Evolutionary conservation across 108 stramenopile species (phyloP).

Genomic region (Stephanodiscus minutulus): DNA sequence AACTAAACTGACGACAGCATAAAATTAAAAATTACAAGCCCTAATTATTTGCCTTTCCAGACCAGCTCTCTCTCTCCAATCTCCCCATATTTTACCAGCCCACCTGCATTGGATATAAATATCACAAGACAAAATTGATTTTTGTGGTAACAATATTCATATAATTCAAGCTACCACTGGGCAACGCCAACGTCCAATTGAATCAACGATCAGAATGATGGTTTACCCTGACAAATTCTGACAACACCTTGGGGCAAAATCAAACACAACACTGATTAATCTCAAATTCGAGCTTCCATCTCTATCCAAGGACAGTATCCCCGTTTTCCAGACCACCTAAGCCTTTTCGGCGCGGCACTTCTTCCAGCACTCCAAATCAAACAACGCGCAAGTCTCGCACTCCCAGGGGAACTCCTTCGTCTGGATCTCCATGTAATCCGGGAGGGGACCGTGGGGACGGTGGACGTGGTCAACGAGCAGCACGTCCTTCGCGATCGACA

Average conservation of each 20-base stretch:
- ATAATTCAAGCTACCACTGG: conserved; percentile 2
- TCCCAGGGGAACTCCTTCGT: conserved; percentile 96
- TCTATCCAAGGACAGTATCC: no score
- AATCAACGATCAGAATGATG: background rate
- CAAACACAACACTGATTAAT: background rate
- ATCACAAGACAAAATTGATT: no score
- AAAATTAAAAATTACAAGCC: no score
- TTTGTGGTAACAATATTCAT: no score
- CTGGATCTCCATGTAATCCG: conserved; percentile 92
- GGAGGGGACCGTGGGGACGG: conserved; percentile 62
- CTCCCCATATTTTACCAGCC: no score
- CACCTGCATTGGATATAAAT: no score
- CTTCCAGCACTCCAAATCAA: conserved; percentile 92
- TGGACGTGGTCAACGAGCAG: conserved; percentile 69
- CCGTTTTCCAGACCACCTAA: no score
- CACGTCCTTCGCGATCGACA: conserved; percentile 65
- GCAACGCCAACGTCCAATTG: background rate
- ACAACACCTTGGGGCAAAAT: no score
- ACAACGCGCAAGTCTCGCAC: conserved; percentile 88
- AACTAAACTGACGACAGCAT: no score
- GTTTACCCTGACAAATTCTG: no score
- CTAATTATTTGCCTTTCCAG: no score
- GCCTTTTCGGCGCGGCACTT: conserved; percentile 91
- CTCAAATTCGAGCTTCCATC: background rate
- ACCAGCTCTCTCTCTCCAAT: no score